These are phyloP conservation scores for Salix suchowensis DNA, from an alignment of 345 rosid species.

Conservation along the genomic window DNA sequence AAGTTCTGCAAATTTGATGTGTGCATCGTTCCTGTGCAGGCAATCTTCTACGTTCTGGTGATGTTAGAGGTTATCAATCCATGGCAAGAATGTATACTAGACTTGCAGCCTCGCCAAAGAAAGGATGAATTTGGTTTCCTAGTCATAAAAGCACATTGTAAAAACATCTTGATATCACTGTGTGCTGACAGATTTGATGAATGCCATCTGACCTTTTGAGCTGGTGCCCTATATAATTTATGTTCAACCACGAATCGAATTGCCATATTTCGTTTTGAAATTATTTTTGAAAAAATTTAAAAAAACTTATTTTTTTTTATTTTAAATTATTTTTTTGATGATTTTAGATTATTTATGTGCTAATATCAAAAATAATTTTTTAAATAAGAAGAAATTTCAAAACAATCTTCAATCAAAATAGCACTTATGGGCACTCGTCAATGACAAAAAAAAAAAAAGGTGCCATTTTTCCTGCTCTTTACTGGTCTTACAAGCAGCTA, in stretches of 20 bases:
- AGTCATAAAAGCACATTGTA: not conserved
- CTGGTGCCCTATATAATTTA: not conserved
- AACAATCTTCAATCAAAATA: no score
- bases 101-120: conserved; percentile 88
- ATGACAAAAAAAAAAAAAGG: not conserved
- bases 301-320: no score
- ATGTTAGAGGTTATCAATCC: conserved; percentile 83
- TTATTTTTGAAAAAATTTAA: no score
- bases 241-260: not conserved
- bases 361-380: no score
- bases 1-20: not conserved
- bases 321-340: no score
- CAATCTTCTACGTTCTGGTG: conserved; percentile 88
- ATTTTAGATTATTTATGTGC: no score
- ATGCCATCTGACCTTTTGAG: not conserved
- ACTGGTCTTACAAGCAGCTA: not conserved
- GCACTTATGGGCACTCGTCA: not conserved
- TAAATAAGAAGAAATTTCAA: no score
- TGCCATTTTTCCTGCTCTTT: not conserved
- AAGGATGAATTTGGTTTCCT: conserved; percentile 44
- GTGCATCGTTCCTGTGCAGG: conserved; percentile 35
- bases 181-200: not conserved
- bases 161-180: no score
- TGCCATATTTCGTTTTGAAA: no score
- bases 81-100: conserved; percentile 96